A percentile compares a stretch with the other conserved stretches of the same genome.
Conservation (phyloP, 441 rosid species). For the Bocquillonia castaneifolia region DNA sequence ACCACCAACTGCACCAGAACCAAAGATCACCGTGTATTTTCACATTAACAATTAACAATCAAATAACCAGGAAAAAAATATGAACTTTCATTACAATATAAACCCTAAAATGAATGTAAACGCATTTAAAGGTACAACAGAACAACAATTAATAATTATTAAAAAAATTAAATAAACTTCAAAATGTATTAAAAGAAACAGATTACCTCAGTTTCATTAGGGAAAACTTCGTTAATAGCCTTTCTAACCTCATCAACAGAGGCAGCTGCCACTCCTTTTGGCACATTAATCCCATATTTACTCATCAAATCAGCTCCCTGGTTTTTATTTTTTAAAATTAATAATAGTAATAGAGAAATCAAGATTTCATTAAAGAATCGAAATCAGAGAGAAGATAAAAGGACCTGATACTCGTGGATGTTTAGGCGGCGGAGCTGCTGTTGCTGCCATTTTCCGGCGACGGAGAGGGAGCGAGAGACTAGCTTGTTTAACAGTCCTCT, state of each 20-base stretch:
- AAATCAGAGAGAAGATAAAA: background rate
- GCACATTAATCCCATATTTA: constrained; percentile 83
- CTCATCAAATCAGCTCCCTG: constrained; percentile 96
- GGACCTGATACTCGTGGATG: constrained; percentile 94
- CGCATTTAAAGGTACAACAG: background rate
- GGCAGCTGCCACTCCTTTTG: constrained; percentile 78
- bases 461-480: constrained; percentile 67
- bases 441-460: constrained; percentile 79
- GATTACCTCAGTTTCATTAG: constrained; percentile 69
- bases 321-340: no score
- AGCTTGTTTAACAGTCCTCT: constrained; percentile 75
- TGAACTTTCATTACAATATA: no score
- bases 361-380: no score
- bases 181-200: no score
- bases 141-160: no score
- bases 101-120: no score
- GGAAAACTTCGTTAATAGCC: constrained; percentile 55
- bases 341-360: no score
- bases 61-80: background rate
- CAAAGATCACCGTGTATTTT: constrained; percentile 17
- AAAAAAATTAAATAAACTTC: no score
- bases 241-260: constrained; percentile 62
- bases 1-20: constrained; percentile 68
- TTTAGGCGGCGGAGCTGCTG: constrained; percentile 97
- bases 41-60: background rate